Conservation (phyloP, 176 grass and related monocot genomes). For the Phoenix dactylifera region DNA sequence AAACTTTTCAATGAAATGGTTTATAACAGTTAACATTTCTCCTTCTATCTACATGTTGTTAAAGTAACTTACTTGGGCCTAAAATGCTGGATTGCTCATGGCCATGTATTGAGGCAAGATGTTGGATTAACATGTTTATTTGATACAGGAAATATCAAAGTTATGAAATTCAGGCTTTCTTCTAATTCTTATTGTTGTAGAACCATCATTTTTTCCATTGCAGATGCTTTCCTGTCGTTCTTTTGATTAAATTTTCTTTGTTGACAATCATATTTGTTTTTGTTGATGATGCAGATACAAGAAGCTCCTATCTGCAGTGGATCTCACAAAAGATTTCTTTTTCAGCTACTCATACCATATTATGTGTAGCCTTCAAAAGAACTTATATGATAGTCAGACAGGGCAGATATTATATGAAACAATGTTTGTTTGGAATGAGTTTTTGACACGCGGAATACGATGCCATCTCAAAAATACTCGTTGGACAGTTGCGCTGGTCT, state of each 20-base stretch:
- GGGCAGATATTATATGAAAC: slow-evolving; percentile 57
- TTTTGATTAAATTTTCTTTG: no score
- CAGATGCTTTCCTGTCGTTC: no score
- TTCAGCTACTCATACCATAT: slow-evolving; percentile 85
- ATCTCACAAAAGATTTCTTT: slow-evolving; percentile 94
- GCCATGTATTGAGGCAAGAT: neutral
- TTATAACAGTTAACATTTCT: neutral
- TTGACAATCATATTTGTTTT: slow-evolving; percentile 1
- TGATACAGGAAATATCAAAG: neutral
- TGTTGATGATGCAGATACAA: slow-evolving; percentile 54
- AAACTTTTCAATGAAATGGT: no score
- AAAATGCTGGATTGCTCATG: neutral
- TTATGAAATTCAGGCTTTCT: no score
- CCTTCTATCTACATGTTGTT: neutral
- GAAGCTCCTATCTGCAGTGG: slow-evolving; percentile 69
- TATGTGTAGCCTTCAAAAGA: slow-evolving; percentile 89
- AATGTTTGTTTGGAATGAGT: slow-evolving; percentile 94
- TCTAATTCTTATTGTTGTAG: no score
- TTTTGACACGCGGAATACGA: slow-evolving; percentile 50
- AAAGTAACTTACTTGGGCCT: neutral
- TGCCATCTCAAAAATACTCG: slow-evolving; percentile 43
- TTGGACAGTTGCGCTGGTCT: slow-evolving; percentile 81
- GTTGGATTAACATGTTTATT: neutral
- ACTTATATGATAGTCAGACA: slow-evolving; percentile 43
- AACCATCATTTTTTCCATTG: no score